Evolutionary conservation across 495 filamentous ascomycete species (phyloP).

Genomic region (Letharia lupina): DNA sequence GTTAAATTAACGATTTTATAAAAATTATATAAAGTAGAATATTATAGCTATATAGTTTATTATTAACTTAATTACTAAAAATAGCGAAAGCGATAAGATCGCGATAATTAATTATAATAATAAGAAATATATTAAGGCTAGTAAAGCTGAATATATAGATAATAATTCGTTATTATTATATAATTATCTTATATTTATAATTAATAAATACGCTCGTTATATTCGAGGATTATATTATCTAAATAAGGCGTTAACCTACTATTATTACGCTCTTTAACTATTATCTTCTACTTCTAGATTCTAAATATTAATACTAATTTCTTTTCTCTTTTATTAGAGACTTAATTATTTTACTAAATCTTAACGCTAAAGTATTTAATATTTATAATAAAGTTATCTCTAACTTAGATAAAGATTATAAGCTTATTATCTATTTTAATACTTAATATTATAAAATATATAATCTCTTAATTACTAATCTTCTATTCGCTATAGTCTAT

Average conservation of each 20-base stretch:
- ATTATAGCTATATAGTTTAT: slow-evolving; percentile 13
- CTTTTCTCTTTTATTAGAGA: slow-evolving; percentile 1
- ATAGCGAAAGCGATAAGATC: slow-evolving; percentile 8
- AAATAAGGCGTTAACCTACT: too few species aligned
- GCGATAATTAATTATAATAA: slow-evolving; percentile 19
- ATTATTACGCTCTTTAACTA: neutral
- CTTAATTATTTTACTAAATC: slow-evolving; percentile 11
- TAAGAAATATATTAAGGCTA: neutral
- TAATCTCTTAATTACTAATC: slow-evolving; percentile 7
- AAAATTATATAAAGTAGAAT: neutral
- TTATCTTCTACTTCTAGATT: neutral
- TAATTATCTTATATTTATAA: slow-evolving; percentile 11
- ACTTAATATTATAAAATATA: slow-evolving; percentile 4
- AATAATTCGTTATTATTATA: slow-evolving; percentile 5
- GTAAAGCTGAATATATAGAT: slow-evolving; percentile 11
- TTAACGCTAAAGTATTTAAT: slow-evolving; percentile 8
- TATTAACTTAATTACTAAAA: slow-evolving; percentile 1
- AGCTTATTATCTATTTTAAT: slow-evolving; percentile 11
- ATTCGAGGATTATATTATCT: neutral
- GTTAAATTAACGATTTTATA: neutral
- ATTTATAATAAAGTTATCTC: slow-evolving; percentile 18
- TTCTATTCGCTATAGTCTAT: slow-evolving; percentile 14
- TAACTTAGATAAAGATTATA: slow-evolving; percentile 11
- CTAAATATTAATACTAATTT: neutral
- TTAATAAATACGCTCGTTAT: slow-evolving; percentile 11